Conservation (phyloP, 768 basidiomycete species). For the Leccinum longicurvipes region DNA sequence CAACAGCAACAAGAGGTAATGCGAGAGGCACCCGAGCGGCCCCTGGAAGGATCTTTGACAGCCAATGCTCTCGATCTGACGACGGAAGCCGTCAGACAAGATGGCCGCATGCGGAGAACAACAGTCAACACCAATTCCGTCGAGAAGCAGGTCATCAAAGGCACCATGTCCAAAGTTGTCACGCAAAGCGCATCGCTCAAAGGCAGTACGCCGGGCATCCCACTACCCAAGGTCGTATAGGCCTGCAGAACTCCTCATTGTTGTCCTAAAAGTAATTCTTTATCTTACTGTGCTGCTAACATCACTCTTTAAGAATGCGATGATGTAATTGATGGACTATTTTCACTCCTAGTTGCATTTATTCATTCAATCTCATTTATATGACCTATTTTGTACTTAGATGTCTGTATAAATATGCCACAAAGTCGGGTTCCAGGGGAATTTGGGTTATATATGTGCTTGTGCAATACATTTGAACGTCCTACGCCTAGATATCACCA, state of each 20-base stretch:
- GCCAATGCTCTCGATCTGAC: conserved; percentile 39
- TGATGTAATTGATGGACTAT: conserved; percentile 7
- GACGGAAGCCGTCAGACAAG: conserved; percentile 34
- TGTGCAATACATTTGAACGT: neutral
- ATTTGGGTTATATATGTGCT: neutral
- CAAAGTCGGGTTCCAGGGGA: neutral
- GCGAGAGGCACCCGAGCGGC: conserved; percentile 24
- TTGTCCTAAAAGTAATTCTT: conserved; percentile 17
- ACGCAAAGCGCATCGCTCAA: conserved; percentile 23
- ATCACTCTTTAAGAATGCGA: conserved; percentile 8
- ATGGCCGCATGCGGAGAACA: conserved; percentile 41
- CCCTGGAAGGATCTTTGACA: conserved; percentile 25
- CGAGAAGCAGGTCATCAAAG: conserved; percentile 51
- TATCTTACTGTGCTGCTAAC: conserved; percentile 7
- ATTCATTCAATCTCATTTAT: conserved; percentile 4
- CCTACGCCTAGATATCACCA: neutral
- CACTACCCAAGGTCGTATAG: conserved; percentile 15
- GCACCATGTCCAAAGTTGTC: conserved; percentile 53
- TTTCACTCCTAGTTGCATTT: conserved; percentile 5
- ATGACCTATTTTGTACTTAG: conserved; percentile 15
- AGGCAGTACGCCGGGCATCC: conserved; percentile 2
- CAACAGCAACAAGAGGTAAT: conserved; percentile 14
- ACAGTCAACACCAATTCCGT: conserved; percentile 36
- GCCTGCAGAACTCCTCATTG: neutral
- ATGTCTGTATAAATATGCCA: conserved; percentile 11